phyloP scores from a whole-genome alignment of 2,329 filamentous ascomycete species.

The Aspergillus sp. region DNA sequence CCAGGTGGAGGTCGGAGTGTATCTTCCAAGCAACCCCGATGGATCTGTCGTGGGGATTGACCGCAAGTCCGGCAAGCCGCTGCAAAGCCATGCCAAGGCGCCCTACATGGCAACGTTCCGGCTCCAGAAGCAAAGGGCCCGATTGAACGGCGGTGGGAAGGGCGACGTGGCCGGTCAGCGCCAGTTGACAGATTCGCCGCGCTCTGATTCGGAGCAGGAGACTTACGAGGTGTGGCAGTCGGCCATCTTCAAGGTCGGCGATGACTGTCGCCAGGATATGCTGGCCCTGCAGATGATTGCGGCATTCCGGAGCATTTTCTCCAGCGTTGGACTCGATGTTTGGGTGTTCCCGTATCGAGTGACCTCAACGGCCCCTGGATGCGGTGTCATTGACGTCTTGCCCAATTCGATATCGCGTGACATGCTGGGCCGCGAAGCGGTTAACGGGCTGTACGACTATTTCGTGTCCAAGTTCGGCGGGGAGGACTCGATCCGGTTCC shows the following conservation, averaged over 20 bases:
- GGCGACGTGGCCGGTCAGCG: conserved; percentile 17
- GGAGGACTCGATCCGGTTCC: conserved; percentile 88
- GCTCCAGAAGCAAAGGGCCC: conserved; percentile 64
- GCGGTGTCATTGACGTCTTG: conserved; percentile 94
- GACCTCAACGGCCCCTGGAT: conserved; percentile 91
- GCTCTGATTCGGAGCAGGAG: conserved; percentile 30
- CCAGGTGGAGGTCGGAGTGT: conserved; percentile 92
- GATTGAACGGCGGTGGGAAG: conserved; percentile 17
- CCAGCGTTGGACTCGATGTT: conserved; percentile 86
- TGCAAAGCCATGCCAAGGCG: conserved; percentile 96
- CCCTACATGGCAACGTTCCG: conserved; percentile 99
- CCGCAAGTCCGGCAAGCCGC: conserved; percentile 89
- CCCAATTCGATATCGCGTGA: conserved; percentile 97
- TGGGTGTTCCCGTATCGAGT: conserved; percentile 97
- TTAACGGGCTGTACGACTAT: conserved; percentile 97
- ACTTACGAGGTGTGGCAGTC: conserved; percentile 97
- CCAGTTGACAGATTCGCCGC: conserved; percentile 11
- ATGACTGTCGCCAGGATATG: conserved; percentile 96
- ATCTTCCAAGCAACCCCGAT: conserved; percentile 93
- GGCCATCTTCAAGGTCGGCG: conserved; percentile 98
- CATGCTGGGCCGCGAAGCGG: conserved; percentile 95
- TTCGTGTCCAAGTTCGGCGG: conserved; percentile 96
- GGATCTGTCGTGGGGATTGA: conserved; percentile 97
- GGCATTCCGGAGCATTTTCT: conserved; percentile 94
- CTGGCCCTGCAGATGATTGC: conserved; percentile 96